Evolutionary conservation across 306 rosid genomes (phyloP), one percentile per base, ranked within the genome.

Genomic region (Vicia sativa): DNA sequence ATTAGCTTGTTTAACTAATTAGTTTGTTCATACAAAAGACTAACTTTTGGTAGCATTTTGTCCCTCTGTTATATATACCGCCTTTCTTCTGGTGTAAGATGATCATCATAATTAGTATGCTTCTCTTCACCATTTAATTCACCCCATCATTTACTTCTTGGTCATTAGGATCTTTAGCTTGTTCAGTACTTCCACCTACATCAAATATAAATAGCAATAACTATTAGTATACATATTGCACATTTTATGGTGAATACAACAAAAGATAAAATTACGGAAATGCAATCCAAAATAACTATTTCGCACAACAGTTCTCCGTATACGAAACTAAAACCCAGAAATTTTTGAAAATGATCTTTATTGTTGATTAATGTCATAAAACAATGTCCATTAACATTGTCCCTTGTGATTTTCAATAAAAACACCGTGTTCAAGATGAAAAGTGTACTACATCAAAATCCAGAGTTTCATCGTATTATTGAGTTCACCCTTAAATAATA

Each of bases 1-100:
- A n/a, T n/a, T n/a, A n/a, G n/a, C n/a, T n/a, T n/a, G n/a, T n/a
- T n/a, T n/a, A n/a, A n/a, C n/a, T n/a, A n/a, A n/a, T n/a, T n/a
- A n/a, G n/a, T n/a, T n/a, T n/a, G n/a, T n/a, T n/a, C n/a, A n/a
- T n/a, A n/a, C n/a, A n/a, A n/a, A n/a, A n/a, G n/a, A n/a, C n/a
- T n/a, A n/a, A n/a, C n/a, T n/a, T n/a, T n/a, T n/a, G n/a, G n/a
- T n/a, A n/a, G n/a, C n/a, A n/a, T n/a, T n/a, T n/a, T n/a, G n/a
- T 92, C 92, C 77, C 96, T 90, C 82, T 92, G 93, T 50, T 92
- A 91, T 68, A 92, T 90, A 70, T 92, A 92, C 11, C 98, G 86
- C 59, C 77, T 90, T 87, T 92, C 98, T 1, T 90, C 96, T 0
- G 96, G 93, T 4, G 96, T 92, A 49, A 92, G 91, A 82, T 82